Evolutionary conservation across 768 basidiomycete genomes (phyloP).

Genomic region (Leccinum arenicola): DNA sequence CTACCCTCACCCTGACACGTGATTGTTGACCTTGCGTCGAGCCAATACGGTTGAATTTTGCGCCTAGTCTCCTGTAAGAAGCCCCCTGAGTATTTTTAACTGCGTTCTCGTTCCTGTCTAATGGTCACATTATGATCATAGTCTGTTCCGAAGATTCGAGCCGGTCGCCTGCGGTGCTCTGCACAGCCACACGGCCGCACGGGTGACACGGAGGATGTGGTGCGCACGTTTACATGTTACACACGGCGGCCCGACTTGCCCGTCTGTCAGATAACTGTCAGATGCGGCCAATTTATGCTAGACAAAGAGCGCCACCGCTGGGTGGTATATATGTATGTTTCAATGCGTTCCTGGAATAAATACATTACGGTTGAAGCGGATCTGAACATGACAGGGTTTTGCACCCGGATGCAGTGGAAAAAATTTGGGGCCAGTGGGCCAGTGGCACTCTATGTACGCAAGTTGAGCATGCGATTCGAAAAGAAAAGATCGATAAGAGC

Average conservation of each 20-base stretch:
- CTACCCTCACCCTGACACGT: neutral
- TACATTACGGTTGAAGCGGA: neutral
- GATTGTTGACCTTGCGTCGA: too few relatives aligned
- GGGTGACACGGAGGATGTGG: too few relatives aligned
- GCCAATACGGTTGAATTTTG: too few relatives aligned
- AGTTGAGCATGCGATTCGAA: too few relatives aligned
- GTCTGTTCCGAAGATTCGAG: too few relatives aligned
- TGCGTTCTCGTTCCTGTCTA: too few relatives aligned
- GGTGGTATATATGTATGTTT: neutral
- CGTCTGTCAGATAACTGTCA: neutral
- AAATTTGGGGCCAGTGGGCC: too few relatives aligned
- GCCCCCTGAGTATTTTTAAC: too few relatives aligned
- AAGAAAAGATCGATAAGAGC: neutral
- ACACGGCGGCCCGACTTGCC: neutral
- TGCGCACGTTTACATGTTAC: neutral
- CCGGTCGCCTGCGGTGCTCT: too few relatives aligned
- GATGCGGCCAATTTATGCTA: neutral
- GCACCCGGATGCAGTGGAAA: neutral
- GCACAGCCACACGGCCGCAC: neutral
- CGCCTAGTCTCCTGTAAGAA: neutral
- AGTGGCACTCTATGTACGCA: too few relatives aligned
- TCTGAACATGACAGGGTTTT: neutral
- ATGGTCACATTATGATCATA: too few relatives aligned
- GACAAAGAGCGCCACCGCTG: neutral
- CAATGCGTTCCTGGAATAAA: neutral